Conservation (phyloP, 331 rosid genomes). For the Rhamnella rubrinervis region DNA sequence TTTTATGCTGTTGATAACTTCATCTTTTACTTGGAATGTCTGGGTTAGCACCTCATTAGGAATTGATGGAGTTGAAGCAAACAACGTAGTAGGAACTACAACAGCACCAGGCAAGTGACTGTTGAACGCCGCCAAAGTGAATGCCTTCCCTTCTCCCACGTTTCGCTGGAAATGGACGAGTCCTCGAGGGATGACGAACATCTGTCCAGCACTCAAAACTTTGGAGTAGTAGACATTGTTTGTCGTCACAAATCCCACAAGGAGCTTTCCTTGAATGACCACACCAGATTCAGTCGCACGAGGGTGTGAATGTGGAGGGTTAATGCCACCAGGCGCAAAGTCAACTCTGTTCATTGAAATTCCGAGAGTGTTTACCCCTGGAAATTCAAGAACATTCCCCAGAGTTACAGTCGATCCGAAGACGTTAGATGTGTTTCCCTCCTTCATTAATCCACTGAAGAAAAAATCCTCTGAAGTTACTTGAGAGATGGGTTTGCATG, state of each 20-base stretch:
- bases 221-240: conserved; percentile 35
- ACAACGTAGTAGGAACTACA: conserved; percentile 15
- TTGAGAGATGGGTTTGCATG: conserved; percentile 39
- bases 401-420: conserved; percentile 11
- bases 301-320: conserved; percentile 45
- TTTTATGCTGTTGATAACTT: conserved; percentile 26
- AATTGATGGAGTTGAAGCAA: conserved; percentile 33
- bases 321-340: conserved; percentile 32
- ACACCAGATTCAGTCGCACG: conserved; percentile 33
- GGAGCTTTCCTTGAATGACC: conserved; percentile 39
- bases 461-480: conserved; percentile 37
- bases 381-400: conserved; percentile 37
- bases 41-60: conserved; percentile 28
- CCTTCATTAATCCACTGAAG: conserved; percentile 38
- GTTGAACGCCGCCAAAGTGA: conserved; percentile 35
- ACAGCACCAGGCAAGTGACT: conserved; percentile 38
- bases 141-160: conserved; percentile 37
- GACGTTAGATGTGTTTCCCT: conserved; percentile 30
- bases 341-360: conserved; percentile 42
- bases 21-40: conserved; percentile 31
- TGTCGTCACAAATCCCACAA: conserved; percentile 45
- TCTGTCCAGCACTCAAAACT: conserved; percentile 38
- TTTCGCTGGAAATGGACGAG: conserved; percentile 39
- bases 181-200: conserved; percentile 42
- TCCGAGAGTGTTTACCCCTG: conserved; percentile 39